A percentile compares a stretch with the other conserved stretches of the same genome.
Evolutionary conservation across 805 yeast species (phyloP).

Genomic region (fission yeast (Schizosaccharomyces pombe)): DNA sequence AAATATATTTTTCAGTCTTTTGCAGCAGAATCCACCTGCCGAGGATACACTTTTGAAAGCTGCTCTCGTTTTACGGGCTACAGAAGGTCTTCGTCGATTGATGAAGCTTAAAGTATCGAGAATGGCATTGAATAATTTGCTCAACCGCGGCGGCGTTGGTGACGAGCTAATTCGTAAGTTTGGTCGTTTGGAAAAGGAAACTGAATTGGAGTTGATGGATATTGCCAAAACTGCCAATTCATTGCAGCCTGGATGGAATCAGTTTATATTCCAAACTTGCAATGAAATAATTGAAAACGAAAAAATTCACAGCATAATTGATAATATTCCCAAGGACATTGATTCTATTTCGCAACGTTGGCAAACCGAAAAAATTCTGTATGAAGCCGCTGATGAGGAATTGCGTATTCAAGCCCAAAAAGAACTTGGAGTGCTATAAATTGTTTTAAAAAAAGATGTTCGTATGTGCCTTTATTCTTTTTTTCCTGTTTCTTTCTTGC

Average conservation of each 20-base stretch:
- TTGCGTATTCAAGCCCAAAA: neutral
- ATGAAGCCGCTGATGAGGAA: neutral
- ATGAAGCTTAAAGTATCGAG: constrained; percentile 61
- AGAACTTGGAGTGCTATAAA: neutral
- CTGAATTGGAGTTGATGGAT: constrained; percentile 60
- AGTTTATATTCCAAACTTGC: constrained; percentile 46
- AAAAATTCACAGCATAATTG: constrained; percentile 34
- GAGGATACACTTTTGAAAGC: constrained; percentile 60
- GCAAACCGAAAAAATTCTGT: neutral
- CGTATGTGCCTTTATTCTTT: neutral
- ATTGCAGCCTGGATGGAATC: constrained; percentile 60
- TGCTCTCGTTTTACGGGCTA: constrained; percentile 46
- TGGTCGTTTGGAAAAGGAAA: constrained; percentile 50
- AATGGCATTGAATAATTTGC: constrained; percentile 42
- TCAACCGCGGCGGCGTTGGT: constrained; percentile 75
- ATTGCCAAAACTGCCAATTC: constrained; percentile 51
- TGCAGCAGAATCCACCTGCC: constrained; percentile 13
- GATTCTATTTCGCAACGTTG: neutral
- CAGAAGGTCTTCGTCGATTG: constrained; percentile 67
- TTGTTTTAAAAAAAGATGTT: neutral
- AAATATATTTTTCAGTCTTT: neutral
- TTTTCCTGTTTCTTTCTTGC: too few species aligned
- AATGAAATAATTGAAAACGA: constrained; percentile 83
- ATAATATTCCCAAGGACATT: neutral
- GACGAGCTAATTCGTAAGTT: constrained; percentile 69